Conservation (phyloP, 2,329 filamentous ascomycete species). For the Beauveria sp. region DNA sequence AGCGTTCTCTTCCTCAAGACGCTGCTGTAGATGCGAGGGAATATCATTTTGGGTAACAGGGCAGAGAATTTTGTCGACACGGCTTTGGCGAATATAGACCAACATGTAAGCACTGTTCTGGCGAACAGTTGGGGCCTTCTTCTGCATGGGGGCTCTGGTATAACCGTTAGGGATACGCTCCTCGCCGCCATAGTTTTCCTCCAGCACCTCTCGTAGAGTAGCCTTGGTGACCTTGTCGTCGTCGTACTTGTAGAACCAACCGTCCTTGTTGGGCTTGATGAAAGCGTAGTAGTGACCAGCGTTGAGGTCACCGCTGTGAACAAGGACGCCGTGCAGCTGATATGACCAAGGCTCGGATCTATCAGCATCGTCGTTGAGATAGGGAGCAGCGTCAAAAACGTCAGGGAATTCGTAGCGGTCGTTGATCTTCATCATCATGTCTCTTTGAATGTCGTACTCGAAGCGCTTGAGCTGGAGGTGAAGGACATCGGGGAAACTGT, state of each 20-base stretch:
- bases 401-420: conserved; percentile 88
- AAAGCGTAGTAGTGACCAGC: conserved; percentile 98
- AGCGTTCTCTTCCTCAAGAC: conserved; percentile 75
- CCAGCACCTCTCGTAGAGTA: conserved; percentile 81
- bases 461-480: conserved; percentile 96
- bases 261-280: conserved; percentile 85
- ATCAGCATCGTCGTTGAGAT: conserved; percentile 79
- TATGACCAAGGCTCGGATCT: conserved; percentile 85
- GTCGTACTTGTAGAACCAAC: conserved; percentile 94
- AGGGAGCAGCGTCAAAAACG: conserved; percentile 74
- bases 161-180: conserved; percentile 49
- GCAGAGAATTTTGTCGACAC: conserved; percentile 74
- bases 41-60: conserved; percentile 71
- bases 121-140: conserved; percentile 52
- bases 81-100: conserved; percentile 88
- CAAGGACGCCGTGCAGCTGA: conserved; percentile 87
- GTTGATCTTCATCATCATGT: conserved; percentile 99
- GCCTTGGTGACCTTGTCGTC: conserved; percentile 96
- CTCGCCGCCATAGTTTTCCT: conserved; percentile 95
- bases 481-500: conserved; percentile 86
- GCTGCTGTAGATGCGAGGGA: conserved; percentile 55
- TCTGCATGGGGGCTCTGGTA: conserved; percentile 40
- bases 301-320: conserved; percentile 94
- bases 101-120: conserved; percentile 95
- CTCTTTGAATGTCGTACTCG: conserved; percentile 92